Evolutionary conservation across 1,284 basidiomycete species (phyloP), one percentile per base, ranked within the genome.

Genomic region (Amylostereum chailletii): DNA sequence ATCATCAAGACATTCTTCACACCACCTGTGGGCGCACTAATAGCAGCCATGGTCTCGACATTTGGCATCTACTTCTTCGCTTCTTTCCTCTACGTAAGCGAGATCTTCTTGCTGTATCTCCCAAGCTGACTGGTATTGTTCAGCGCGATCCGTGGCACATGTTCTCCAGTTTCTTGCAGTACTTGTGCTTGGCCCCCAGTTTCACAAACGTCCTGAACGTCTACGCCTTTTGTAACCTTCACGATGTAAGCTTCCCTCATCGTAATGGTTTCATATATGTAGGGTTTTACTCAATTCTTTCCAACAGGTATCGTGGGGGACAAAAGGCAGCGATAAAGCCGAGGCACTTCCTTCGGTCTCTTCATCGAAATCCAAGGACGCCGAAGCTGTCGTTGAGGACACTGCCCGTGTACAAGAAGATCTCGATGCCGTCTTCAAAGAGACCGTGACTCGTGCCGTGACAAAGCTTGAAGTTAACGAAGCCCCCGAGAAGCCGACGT

Each of bases 121-220:
- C 42, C 31, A 9, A 40, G 2, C 33, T 42, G 6, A 40, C 47
- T 54, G 53, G 49, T 42, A n/a, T 11, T 53, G 39, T 52, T 9
- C 55, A 93, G 87, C 81, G 88, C 52, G 94, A 98, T 68, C 94
- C 94, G 4, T 97, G 94, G 94, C 94, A 98, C 65, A 90, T 99
- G 86, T 81, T 95, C 66, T 92, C 90, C n/a, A 94, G 90, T 60
- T 94, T 97, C 76, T 74, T 87, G 57, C 94, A 96, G 66, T 98
- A 96, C 65, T 71, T 96, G 58, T 81, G 85, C 55, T 67, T 96
- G 48, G 94, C 93, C 11, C 90, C 90, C 0, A 91, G 87, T 58
- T 94, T 95, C 70, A 93, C 86, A 45, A 97, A 96, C 62, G 85
- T 96, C 31, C 78, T 98, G 58, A 96, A 96, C 66, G 90, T 95